phyloP scores from a whole-genome alignment of 345 rosid species.

The Arabidopsis thaliana region DNA sequence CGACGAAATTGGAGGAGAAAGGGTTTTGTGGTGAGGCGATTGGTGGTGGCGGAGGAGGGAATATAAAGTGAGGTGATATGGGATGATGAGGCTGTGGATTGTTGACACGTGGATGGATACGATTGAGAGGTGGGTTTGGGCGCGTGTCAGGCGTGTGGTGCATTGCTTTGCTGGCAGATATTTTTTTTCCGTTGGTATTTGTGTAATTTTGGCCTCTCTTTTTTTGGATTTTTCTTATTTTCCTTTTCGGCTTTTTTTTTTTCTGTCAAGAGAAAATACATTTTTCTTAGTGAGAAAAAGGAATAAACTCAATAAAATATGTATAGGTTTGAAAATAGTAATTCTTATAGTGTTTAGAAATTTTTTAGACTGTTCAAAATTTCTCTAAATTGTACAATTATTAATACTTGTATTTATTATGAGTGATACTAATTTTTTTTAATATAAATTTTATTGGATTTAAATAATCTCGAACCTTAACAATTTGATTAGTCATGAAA shows the following conservation, averaged over 20 bases:
- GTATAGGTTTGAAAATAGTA: not conserved
- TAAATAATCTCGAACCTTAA: not conserved
- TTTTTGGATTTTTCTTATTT: not conserved
- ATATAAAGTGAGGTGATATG: constrained; percentile 12
- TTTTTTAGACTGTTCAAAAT: too few species aligned
- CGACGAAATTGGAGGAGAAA: constrained; percentile 4
- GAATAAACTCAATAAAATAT: not conserved
- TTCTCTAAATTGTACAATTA: not conserved
- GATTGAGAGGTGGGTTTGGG: constrained; percentile 38
- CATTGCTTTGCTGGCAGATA: constrained; percentile 38
- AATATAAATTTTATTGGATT: too few species aligned
- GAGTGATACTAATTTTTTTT: not conserved
- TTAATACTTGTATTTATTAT: not conserved
- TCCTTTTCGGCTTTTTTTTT: not conserved
- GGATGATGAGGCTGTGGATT: constrained; percentile 48
- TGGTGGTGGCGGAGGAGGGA: constrained; percentile 24
- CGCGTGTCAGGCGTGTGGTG: constrained; percentile 58
- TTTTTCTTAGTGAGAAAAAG: not conserved
- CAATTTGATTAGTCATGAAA: not conserved
- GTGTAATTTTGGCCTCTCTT: not conserved
- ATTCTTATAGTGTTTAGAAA: not conserved
- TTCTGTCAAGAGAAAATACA: not conserved
- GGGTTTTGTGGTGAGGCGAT: constrained; percentile 22
- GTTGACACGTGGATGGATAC: constrained; percentile 51
- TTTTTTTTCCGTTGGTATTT: not conserved